Evolutionary conservation across 1,139 yeast genomes (phyloP), one percentile per base, ranked within the genome.

Genomic region (Debaryomycetaceae sp.): DNA sequence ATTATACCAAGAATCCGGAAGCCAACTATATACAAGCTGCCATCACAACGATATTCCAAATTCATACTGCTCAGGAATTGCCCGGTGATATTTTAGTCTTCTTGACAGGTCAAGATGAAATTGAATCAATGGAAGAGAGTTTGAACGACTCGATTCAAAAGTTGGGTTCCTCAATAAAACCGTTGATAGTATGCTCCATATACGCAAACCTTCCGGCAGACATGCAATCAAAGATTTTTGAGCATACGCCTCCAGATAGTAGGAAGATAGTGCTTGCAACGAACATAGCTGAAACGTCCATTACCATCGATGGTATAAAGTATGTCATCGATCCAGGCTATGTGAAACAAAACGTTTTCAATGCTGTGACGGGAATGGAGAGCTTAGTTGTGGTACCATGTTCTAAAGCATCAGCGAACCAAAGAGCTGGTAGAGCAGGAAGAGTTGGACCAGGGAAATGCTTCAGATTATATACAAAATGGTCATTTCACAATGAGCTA

Each of bases 371-470:
- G 0, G 97, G 97, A 2, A 88, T 93, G 91, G 98, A 91, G 56
- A 84, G 89, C 47, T 72, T 95, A 49, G 84, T 85, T 11, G 90
- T 89, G 1, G 81, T 81, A 0, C 93, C 96, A 0, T 89, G 97
- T 52, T 91, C 98, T 0, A 78, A 86, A 49, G 99, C 99, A 0
- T 88, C 96, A 34, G 97, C 97, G 0, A 91, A 90, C 52, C 99
- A 93, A 66, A 71, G 99, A 49, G 95, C 97, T 1, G 99, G 99
- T 45, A 80, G 99, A 66, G 99, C 98, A 0, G 99, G 99, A 6
- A 83, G 99, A 69, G 87, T 90, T 5, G 96, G 96, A 0, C 96
- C 98, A 0, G 99, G 99, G 0, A 90, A 89, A 60, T 93, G 99
- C 60, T 95, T 84, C 60, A 66, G 99, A 41, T 68, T 95, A 23